Base-by-base conservation (phyloP, 208 protist genomes). In the Trypanosoma melophagium region DNA sequence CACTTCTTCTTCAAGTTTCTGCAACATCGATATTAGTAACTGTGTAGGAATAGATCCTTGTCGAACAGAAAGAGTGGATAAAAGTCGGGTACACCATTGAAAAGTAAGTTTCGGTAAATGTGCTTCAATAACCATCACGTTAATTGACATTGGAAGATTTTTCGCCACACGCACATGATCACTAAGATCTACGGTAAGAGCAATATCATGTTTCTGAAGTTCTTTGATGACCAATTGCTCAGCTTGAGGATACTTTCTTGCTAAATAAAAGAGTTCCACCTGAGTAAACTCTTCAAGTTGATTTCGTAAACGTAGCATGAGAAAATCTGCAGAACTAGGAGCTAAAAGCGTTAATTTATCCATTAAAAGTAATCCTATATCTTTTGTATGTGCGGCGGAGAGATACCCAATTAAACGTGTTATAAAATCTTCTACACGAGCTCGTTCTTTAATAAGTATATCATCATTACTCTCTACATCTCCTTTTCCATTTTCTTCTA, bases 201-300 rank as follows among this genome's bases (percentile, higher is more conserved):
- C 49, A 50, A 90, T 61, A 62, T 93, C 87, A 16, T 62, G 52
- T 40, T 77, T 70, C 3, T 60, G 16, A 47, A 96, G 68, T n/a
- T 79, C 52, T 31, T 49, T 50, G 25, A 83, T 40, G 13, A 94
- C 74, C 12, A 83, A 56, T 3, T 70, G 60, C 45, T 62, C 67
- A 4, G 74, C 63, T 7, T 54, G 55, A 25, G 81, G 82, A 56
- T 89, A 93, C 42, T 77, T 69, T 14, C 73, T 53, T 0, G 75
- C 81, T n/a, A 92, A 65, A 25, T 72, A 71, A 19, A 96, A 74
- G 25, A 96, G 61, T 35, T 96, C 87, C 9, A 75, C 65, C 47
- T 74, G 75, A 8, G 78, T 74, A 24, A 93, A 80, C 8, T 74
- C 44, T 10, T 21, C 24, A 35, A 90, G n/a, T 50, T 84, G 61